phyloP scores from a whole-genome alignment of 1,139 yeast genomes.

The Zygosaccharomyces sapae region DNA sequence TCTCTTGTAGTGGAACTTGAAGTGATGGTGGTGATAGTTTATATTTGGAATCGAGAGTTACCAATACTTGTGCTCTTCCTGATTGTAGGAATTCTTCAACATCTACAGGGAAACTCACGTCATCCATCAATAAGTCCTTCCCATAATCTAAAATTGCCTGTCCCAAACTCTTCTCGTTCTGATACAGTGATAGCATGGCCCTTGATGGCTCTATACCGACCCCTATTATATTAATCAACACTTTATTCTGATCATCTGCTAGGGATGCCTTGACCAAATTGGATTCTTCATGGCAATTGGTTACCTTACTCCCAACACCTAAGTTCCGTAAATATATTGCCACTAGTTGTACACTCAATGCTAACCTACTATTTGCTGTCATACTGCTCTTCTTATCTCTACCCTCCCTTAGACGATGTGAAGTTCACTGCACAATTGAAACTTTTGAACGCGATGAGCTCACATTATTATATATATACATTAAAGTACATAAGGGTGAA shows the following conservation, averaged over 20 bases:
- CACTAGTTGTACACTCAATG: constrained; percentile 11
- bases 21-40: neutral
- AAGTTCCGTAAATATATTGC: constrained; percentile 5
- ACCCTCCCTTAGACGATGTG: neutral
- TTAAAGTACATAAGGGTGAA: constrained; percentile 3
- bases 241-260: constrained; percentile 6
- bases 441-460: constrained; percentile 7
- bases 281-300: constrained; percentile 6
- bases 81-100: neutral
- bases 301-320: constrained; percentile 3
- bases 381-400: neutral
- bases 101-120: neutral
- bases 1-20: constrained; percentile 1
- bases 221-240: constrained; percentile 11
- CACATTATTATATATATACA: constrained; percentile 7
- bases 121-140: constrained; percentile 9
- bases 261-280: constrained; percentile 9
- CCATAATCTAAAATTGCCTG: constrained; percentile 14
- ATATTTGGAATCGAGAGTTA: neutral
- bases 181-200: constrained; percentile 11
- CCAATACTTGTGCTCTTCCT: neutral
- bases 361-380: constrained; percentile 5
- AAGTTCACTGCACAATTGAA: neutral
- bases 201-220: constrained; percentile 9
- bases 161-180: constrained; percentile 9